Evolutionary conservation across 805 yeast genomes (phyloP), one percentile per base, ranked within the genome.

Genomic region (Cyberlindnera japonica): DNA sequence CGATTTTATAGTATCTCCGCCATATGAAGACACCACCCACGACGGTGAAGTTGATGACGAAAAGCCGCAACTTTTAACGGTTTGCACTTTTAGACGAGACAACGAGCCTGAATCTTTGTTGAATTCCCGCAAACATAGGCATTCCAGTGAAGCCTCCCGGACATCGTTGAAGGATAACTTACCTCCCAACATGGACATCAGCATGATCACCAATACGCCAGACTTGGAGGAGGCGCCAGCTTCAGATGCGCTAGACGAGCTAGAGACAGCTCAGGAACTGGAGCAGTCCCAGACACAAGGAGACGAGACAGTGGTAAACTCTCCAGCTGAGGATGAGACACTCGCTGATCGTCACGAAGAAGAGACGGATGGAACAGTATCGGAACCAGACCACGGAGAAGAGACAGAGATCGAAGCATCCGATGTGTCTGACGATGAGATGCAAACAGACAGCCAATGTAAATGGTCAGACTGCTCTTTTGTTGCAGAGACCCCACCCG

Each of bases 391-490:
- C 4, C 30, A 15, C 18, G 33, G 18, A 3, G 35, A 33, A 6
- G 47, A 36, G 11, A 27, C 39, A 8, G 41, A 44, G 21, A 18
- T 23, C 13, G 40, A 38, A 13, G 35, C 25, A 17, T 33, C 44
- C 3, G 37, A 38, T 9, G 34, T 29, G n/a, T 36, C 40, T n/a
- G 44, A 39, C 6, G 43, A 35, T 13, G 34, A 21, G 10, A 11
- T 11, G 5, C 19, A 5, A 22, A n/a, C 12, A 23, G 33, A 34
- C 4, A 22, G 19, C 4, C 19, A n/a, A 10, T 52, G 54, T 37
- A 27, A 42, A 14, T 50, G 56, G 56, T 32, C 21, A 2, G 33
- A 19, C 1, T 45, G 53, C 30, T 18, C 32, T 1, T 18, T 15
- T 2, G 22, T 18, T 2, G 30, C 34, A 5, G 19, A 31, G 3